These are phyloP conservation scores for Trichophyton equinum DNA, from an alignment of 2,329 filamentous ascomycete genomes.

Conservation along the genomic window DNA sequence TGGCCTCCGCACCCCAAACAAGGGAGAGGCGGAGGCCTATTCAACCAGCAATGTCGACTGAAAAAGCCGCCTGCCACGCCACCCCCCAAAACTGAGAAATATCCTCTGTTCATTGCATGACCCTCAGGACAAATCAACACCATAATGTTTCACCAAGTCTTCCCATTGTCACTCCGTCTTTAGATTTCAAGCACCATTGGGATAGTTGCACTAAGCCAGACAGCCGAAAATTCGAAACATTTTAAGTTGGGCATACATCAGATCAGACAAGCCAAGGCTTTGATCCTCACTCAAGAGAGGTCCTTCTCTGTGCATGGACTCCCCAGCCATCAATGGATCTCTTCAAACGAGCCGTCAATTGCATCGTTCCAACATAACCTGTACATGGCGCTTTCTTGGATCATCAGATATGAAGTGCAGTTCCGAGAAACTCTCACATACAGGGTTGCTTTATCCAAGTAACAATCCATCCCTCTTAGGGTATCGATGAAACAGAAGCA, in stretches of 20 bases:
- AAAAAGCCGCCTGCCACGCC: neutral
- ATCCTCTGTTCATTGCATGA: neutral
- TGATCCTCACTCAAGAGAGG: conserved; percentile 90
- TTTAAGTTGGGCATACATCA: conserved; percentile 19
- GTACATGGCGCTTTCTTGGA: neutral
- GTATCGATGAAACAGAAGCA: neutral
- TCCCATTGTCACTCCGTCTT: neutral
- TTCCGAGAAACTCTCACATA: neutral
- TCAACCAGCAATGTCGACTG: neutral
- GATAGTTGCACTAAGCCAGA: conserved; percentile 7
- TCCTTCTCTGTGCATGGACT: conserved; percentile 38
- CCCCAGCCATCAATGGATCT: neutral
- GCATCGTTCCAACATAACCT: neutral
- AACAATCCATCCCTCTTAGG: neutral
- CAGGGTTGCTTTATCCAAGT: neutral
- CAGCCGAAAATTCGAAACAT: conserved; percentile 10
- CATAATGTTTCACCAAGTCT: neutral
- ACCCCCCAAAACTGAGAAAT: neutral
- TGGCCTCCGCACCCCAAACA: conserved; percentile 17
- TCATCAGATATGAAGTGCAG: neutral
- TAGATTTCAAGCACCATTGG: neutral
- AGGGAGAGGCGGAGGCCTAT: conserved; percentile 12
- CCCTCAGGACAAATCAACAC: neutral
- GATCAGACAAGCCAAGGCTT: conserved; percentile 78
- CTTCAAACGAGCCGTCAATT: neutral